Percentiles rank a stretch among this genome's conserved stretches.
These are phyloP conservation scores for Yarrowia galli DNA, from an alignment of 1,139 yeast species.

Conservation along the genomic window DNA sequence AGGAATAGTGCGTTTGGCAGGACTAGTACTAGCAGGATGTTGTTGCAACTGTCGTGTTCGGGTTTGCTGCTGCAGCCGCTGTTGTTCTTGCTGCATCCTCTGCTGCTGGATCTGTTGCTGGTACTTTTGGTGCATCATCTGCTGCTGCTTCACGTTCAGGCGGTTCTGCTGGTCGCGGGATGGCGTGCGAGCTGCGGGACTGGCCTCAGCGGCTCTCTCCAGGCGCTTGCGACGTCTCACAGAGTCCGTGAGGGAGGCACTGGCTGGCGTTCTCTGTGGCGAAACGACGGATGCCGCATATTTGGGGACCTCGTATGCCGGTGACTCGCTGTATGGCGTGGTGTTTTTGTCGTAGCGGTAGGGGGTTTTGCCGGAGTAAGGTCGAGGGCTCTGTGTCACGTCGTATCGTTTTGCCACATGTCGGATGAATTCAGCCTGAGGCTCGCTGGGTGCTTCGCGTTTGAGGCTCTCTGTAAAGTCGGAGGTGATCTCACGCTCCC, in stretches of 20 bases:
- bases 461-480: slow-evolving; percentile 35
- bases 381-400: slow-evolving; percentile 29
- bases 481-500: slow-evolving; percentile 38
- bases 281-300: slow-evolving; percentile 15
- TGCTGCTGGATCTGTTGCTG: slow-evolving; percentile 32
- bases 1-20: background rate
- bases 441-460: slow-evolving; percentile 21
- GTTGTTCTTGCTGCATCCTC: slow-evolving; percentile 5
- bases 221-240: slow-evolving; percentile 36
- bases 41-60: background rate
- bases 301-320: slow-evolving; percentile 24
- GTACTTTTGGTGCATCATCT: slow-evolving; percentile 23
- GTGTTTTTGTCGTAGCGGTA: slow-evolving; percentile 25
- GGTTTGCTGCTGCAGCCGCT: background rate
- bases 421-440: slow-evolving; percentile 28
- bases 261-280: slow-evolving; percentile 26
- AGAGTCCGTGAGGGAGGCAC: slow-evolving; percentile 15
- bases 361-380: slow-evolving; percentile 30
- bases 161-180: slow-evolving; percentile 21
- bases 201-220: slow-evolving; percentile 18
- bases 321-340: slow-evolving; percentile 30
- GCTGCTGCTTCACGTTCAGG: slow-evolving; percentile 4
- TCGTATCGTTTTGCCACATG: slow-evolving; percentile 39
- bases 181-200: slow-evolving; percentile 22
- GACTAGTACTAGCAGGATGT: background rate